phyloP scores from a whole-genome alignment of 2,329 filamentous ascomycete genomes.

The Scytalidium lignicola region DNA sequence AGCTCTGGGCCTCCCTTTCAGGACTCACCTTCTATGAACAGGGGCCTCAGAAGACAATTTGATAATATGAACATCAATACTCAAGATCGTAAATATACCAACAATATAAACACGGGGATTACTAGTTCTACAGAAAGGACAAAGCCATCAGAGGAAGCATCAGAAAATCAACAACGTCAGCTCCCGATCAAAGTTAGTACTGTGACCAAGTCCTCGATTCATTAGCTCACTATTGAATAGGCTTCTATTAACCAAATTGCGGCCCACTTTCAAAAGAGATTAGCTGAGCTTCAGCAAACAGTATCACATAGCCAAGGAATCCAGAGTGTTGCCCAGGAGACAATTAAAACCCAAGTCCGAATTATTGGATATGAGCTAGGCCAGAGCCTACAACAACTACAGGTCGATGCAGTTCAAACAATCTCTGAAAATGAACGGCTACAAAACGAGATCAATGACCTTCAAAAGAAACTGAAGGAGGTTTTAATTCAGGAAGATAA shows the following conservation, averaged over 20 bases:
- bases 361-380: neutral
- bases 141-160: neutral
- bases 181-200: neutral
- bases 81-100: neutral
- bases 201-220: neutral
- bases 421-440: neutral
- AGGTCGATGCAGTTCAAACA: neutral
- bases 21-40: neutral
- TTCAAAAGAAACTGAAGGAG: neutral
- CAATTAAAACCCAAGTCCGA: neutral
- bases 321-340: slow-evolving; percentile 1
- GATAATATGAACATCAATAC: neutral
- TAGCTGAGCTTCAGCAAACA: slow-evolving; percentile 1
- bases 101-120: no score
- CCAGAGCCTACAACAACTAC: neutral
- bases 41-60: neutral
- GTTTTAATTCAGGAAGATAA: neutral
- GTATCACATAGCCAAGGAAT: slow-evolving; percentile 1
- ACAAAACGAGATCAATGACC: neutral
- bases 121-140: neutral
- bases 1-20: neutral
- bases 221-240: neutral
- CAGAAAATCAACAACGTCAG: neutral
- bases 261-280: slow-evolving; percentile 1
- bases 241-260: neutral